Conservation (phyloP, 192 early-diverging fungal species). For the Coemansia sp. region DNA sequence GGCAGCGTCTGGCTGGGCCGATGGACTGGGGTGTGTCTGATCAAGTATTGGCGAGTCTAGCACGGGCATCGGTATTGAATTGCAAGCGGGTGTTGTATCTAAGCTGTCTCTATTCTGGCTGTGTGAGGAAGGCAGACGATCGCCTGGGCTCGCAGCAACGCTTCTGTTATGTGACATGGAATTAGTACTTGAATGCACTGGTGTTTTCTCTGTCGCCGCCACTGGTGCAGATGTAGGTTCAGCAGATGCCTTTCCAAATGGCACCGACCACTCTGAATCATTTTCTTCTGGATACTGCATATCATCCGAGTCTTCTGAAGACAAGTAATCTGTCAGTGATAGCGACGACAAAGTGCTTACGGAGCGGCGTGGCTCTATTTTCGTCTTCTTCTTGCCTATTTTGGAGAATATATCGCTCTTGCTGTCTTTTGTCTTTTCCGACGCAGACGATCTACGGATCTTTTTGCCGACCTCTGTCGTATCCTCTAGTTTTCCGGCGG, state of each 20-base stretch:
- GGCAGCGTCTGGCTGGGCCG: neutral
- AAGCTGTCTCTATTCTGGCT: neutral
- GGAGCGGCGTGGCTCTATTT: neutral
- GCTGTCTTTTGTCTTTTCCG: conserved; percentile 10
- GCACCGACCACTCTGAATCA: conserved; percentile 36
- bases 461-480: conserved; percentile 13
- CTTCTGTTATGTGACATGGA: neutral
- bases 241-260: neutral
- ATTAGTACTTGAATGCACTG: neutral
- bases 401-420: conserved; percentile 15
- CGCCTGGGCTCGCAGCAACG: neutral
- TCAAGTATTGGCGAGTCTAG: neutral
- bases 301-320: conserved; percentile 4
- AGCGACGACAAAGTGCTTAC: conserved; percentile 12
- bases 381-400: neutral
- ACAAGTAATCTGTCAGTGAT: conserved; percentile 9
- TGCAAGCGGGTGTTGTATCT: neutral
- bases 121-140: neutral
- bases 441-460: conserved; percentile 19
- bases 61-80: conserved; percentile 17
- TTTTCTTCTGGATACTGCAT: neutral
- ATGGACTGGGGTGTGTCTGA: neutral
- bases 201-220: neutral
- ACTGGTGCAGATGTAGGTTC: neutral
- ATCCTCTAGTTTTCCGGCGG: conserved; percentile 33